Percentiles rank a stretch among this genome's conserved stretches.
These are phyloP conservation scores for Aspergillus novoparasiticus DNA, from an alignment of 2,329 filamentous ascomycete genomes.

Conservation along the genomic window DNA sequence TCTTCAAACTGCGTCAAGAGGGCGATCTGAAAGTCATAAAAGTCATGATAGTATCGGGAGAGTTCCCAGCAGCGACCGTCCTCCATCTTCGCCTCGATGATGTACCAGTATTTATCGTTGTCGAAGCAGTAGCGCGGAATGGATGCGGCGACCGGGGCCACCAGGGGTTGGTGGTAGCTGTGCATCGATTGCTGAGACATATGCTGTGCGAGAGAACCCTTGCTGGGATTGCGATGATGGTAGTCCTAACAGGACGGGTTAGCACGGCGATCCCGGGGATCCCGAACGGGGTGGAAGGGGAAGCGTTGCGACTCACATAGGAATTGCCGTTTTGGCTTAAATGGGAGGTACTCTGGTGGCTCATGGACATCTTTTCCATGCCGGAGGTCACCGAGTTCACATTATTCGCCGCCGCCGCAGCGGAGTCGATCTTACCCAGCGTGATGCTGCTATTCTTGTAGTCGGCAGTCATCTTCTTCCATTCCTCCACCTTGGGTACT, in stretches of 20 bases:
- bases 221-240: slow-evolving; percentile 45
- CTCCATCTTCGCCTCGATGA: slow-evolving; percentile 87
- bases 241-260: slow-evolving; percentile 27
- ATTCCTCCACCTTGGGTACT: slow-evolving; percentile 93
- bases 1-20: slow-evolving; percentile 88
- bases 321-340: slow-evolving; percentile 53
- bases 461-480: slow-evolving; percentile 99
- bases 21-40: slow-evolving; percentile 97
- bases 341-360: slow-evolving; percentile 54
- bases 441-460: slow-evolving; percentile 99
- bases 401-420: slow-evolving; percentile 20
- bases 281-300: neutral
- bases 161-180: slow-evolving; percentile 56
- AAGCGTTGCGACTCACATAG: slow-evolving; percentile 47
- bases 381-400: slow-evolving; percentile 66
- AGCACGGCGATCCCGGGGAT: neutral
- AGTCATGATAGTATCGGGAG: slow-evolving; percentile 94
- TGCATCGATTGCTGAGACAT: slow-evolving; percentile 47
- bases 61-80: slow-evolving; percentile 92
- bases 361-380: slow-evolving; percentile 79
- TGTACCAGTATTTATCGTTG: slow-evolving; percentile 98
- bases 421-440: slow-evolving; percentile 78
- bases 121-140: slow-evolving; percentile 95
- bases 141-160: slow-evolving; percentile 77
- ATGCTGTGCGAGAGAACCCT: slow-evolving; percentile 33